phyloP scores from a whole-genome alignment of 2,329 filamentous ascomycete species.

The Raffaelea ambrosiae region DNA sequence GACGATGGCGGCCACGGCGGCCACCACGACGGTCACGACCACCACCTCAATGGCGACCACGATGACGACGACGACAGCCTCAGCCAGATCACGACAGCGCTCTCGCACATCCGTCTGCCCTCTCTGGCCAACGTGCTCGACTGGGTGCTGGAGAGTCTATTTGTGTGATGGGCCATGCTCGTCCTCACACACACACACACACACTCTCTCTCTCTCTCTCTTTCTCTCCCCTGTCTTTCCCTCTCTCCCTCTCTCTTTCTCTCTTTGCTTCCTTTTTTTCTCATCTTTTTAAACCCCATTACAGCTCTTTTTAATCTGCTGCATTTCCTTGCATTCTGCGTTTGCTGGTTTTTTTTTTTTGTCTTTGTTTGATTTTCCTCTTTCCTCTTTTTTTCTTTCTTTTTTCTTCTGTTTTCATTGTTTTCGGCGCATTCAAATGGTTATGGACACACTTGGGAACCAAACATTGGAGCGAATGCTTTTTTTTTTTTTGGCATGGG shows the following conservation, averaged over 20 bases:
- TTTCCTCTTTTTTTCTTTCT: not conserved
- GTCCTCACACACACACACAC: no score
- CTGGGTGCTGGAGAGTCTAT: constrained; percentile 33
- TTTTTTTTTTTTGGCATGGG: no score
- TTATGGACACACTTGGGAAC: not conserved
- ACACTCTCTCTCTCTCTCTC: not conserved
- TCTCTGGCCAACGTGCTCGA: constrained; percentile 36
- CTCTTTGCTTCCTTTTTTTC: not conserved
- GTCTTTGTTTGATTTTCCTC: not conserved
- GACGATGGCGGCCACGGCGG: constrained; percentile 1
- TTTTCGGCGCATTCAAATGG: not conserved
- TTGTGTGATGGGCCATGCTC: constrained; percentile 22
- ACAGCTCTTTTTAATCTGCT: no score
- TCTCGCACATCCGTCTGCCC: constrained; percentile 21
- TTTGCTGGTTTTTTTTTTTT: no score
- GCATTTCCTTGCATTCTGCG: no score
- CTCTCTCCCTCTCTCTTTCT: not conserved
- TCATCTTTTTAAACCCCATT: no score
- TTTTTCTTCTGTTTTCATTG: not conserved
- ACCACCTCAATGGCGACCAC: not conserved
- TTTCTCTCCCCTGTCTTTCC: not conserved
- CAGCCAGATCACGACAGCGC: not conserved
- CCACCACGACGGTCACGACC: constrained; percentile 3
- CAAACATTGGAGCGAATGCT: no score
- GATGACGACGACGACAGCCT: constrained; percentile 7